Percentiles rank a stretch among this genome's conserved stretches.
phyloP scores from a whole-genome alignment of 192 early-diverging fungal genomes.

The Mortierella antarctica region DNA sequence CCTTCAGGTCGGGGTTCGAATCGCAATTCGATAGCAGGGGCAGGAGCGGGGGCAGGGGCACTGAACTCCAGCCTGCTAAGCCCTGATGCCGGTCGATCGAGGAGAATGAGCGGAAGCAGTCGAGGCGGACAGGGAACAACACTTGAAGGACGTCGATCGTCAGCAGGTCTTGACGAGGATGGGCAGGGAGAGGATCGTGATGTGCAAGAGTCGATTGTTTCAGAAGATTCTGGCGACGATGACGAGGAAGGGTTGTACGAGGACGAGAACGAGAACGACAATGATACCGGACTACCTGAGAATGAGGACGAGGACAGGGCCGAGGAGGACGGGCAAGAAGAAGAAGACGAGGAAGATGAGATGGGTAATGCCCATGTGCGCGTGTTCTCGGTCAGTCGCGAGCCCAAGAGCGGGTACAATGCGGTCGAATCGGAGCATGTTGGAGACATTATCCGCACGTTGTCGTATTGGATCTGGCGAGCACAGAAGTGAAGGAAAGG shows the following conservation, averaged over 20 bases:
- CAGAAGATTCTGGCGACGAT: neutral
- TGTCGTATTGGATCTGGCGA: slow-evolving; percentile 51
- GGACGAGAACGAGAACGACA: neutral
- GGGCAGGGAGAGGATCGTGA: neutral
- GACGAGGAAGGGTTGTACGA: neutral
- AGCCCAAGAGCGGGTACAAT: slow-evolving; percentile 52
- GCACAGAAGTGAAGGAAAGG: slow-evolving; percentile 9
- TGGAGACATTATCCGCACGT: slow-evolving; percentile 46
- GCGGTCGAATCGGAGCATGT: slow-evolving; percentile 44
- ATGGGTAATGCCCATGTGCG: slow-evolving; percentile 17
- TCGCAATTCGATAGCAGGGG: neutral
- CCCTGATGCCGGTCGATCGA: neutral
- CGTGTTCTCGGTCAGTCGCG: slow-evolving; percentile 49
- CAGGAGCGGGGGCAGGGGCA: neutral
- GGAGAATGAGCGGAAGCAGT: slow-evolving; percentile 1
- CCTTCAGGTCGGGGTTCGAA: neutral
- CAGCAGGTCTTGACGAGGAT: neutral
- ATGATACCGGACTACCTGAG: neutral
- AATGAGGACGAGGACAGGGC: slow-evolving; percentile 7
- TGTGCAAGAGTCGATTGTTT: neutral
- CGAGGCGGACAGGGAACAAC: neutral
- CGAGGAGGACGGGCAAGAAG: neutral
- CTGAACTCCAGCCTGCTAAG: neutral
- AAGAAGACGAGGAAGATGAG: slow-evolving; percentile 5
- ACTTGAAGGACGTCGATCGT: no score